These are phyloP conservation scores for Starmera stellimalicola DNA, from an alignment of 1,139 yeast genomes.

Conservation along the genomic window DNA sequence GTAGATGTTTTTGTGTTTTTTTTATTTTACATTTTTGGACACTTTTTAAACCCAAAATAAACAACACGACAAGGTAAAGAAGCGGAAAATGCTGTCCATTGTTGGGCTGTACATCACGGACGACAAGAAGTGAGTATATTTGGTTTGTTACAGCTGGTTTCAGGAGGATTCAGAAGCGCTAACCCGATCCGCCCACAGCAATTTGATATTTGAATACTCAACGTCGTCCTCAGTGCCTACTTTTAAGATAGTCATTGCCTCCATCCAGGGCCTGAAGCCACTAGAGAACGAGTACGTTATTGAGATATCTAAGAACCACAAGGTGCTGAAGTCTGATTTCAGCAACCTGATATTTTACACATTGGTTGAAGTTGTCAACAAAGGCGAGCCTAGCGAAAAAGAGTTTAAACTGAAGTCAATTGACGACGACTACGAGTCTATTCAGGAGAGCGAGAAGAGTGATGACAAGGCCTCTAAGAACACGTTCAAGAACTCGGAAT, in stretches of 20 bases:
- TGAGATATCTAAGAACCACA: constrained; percentile 12
- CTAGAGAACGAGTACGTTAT: constrained; percentile 15
- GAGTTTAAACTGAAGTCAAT: constrained; percentile 18
- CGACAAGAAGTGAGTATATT: constrained; percentile 33
- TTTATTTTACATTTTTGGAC: too few species aligned
- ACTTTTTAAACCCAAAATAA: not conserved
- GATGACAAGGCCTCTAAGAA: not conserved
- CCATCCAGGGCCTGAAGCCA: constrained; percentile 23
- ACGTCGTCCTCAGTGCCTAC: constrained; percentile 41
- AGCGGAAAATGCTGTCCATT: constrained; percentile 28
- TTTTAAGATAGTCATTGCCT: constrained; percentile 31
- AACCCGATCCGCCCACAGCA: constrained; percentile 23
- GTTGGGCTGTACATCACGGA: constrained; percentile 65
- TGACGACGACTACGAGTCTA: constrained; percentile 17
- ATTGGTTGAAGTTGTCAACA: constrained; percentile 18
- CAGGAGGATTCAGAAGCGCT: too few species aligned
- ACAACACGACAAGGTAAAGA: not conserved
- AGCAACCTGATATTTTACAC: constrained; percentile 12
- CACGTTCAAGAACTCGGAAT: not conserved
- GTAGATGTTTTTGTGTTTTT: too few species aligned
- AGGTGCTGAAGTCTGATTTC: constrained; percentile 10
- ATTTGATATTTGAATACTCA: constrained; percentile 50
- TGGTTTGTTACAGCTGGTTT: too few species aligned
- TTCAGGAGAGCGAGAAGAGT: constrained; percentile 18
- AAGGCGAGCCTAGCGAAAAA: constrained; percentile 6